Conservation (phyloP, 345 rosid genomes). For the Cardiospermum halicacabum region DNA sequence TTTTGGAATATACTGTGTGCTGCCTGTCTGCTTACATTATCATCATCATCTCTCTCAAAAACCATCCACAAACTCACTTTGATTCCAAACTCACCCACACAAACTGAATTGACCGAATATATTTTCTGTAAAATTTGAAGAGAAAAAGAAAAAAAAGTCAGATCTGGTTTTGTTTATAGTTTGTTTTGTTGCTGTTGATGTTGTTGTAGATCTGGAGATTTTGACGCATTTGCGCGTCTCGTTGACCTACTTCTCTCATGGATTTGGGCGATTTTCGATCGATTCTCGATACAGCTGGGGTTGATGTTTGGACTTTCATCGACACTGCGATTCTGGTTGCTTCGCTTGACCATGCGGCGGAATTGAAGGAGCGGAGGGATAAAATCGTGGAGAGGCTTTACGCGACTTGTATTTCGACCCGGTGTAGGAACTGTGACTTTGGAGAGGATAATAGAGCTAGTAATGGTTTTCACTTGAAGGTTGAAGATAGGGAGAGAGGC, state of each 20-base stretch:
- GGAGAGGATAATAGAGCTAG: constrained; percentile 29
- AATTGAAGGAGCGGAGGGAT: constrained; percentile 69
- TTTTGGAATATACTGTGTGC: constrained; percentile 32
- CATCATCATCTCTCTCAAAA: constrained; percentile 6
- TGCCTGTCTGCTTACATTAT: too few species aligned
- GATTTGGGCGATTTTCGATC: constrained; percentile 86
- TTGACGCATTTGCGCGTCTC: neutral
- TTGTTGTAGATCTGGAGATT: constrained; percentile 32
- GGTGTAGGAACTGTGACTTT: constrained; percentile 61
- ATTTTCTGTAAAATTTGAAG: too few species aligned
- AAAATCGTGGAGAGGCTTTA: constrained; percentile 78
- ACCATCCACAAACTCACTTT: neutral
- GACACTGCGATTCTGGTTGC: constrained; percentile 85
- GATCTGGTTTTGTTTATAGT: too few species aligned
- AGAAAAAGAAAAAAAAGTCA: neutral
- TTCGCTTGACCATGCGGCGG: constrained; percentile 56
- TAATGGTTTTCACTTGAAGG: constrained; percentile 26
- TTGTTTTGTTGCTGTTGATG: neutral
- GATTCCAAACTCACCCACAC: neutral
- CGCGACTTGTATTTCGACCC: constrained; percentile 45
- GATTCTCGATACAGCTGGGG: constrained; percentile 66
- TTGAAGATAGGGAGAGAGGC: constrained; percentile 29
- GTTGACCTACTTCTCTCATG: constrained; percentile 27
- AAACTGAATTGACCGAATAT: too few species aligned
- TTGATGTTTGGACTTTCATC: constrained; percentile 88